These are phyloP conservation scores for Paracoccidioides brasiliensis DNA, from an alignment of 2,329 filamentous ascomycete genomes.

Conservation along the genomic window DNA sequence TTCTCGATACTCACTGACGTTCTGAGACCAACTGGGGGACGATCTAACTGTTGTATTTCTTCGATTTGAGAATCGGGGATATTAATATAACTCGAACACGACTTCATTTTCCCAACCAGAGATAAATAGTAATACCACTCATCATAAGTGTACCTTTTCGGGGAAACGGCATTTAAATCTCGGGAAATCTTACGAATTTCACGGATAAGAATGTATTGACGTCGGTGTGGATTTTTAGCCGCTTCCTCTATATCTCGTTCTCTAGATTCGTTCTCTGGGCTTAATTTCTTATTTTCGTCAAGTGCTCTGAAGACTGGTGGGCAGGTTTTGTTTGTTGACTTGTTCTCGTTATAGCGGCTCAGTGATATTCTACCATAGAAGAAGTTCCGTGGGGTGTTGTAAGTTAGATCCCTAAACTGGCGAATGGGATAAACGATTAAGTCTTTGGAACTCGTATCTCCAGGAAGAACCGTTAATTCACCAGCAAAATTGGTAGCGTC, in stretches of 20 bases:
- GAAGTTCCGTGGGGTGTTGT: constrained; percentile 12
- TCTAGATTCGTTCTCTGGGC: constrained; percentile 4
- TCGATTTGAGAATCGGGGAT: constrained; percentile 3
- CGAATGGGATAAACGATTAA: constrained; percentile 5
- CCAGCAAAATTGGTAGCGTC: constrained; percentile 45
- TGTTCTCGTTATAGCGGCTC: neutral
- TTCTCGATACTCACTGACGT: neutral
- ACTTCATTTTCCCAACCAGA: constrained; percentile 35
- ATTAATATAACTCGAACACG: constrained; percentile 23
- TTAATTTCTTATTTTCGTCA: constrained; percentile 9
- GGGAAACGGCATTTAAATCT: constrained; percentile 20
- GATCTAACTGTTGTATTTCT: neutral
- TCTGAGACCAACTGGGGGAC: constrained; percentile 1
- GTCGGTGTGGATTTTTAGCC: constrained; percentile 31
- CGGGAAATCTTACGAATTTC: constrained; percentile 29
- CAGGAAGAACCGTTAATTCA: constrained; percentile 41
- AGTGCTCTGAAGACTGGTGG: constrained; percentile 8
- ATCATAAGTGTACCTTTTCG: constrained; percentile 27
- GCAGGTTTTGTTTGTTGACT: neutral
- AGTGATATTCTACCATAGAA: neutral
- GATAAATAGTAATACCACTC: constrained; percentile 39
- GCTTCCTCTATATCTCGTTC: constrained; percentile 2
- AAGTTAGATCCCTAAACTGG: constrained; percentile 16
- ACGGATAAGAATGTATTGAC: constrained; percentile 27
- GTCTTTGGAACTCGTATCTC: constrained; percentile 27